Conservation (phyloP, 2,329 filamentous ascomycete species). For the Pseudofabraea citricarpa region DNA sequence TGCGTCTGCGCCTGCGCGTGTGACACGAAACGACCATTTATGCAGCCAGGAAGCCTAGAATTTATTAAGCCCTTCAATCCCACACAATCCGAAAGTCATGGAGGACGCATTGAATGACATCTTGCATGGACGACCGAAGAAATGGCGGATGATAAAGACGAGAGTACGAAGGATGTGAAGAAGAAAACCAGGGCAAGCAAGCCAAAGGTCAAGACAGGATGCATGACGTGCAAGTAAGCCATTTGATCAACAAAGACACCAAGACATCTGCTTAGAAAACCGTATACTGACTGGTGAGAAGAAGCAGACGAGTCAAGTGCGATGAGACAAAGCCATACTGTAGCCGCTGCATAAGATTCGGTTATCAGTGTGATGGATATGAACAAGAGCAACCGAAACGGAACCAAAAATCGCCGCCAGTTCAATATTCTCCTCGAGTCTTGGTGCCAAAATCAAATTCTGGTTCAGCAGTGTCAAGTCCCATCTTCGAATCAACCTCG, state of each 20-base stretch:
- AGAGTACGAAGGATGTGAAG: background rate
- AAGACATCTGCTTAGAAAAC: slow-evolving; percentile 3
- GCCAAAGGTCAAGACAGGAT: slow-evolving; percentile 27
- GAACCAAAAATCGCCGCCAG: slow-evolving; percentile 8
- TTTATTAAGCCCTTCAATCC: no score
- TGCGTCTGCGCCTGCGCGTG: no score
- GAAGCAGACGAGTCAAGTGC: slow-evolving; percentile 28
- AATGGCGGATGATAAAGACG: background rate
- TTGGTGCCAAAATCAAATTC: background rate
- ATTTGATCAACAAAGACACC: no score
- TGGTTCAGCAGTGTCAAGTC: background rate
- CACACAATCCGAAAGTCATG: no score
- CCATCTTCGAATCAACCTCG: background rate
- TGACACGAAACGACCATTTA: no score
- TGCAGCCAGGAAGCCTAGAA: no score
- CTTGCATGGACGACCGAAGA: no score
- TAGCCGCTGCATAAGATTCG: slow-evolving; percentile 23
- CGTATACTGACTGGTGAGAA: slow-evolving; percentile 9
- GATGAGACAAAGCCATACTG: slow-evolving; percentile 27
- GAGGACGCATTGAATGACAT: no score
- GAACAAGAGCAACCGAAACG: slow-evolving; percentile 5
- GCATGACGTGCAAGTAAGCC: slow-evolving; percentile 27
- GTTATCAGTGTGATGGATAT: slow-evolving; percentile 28
- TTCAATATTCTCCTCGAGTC: background rate
- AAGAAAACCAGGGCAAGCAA: slow-evolving; percentile 21